Evolutionary conservation across 2,329 filamentous ascomycete genomes (phyloP).

Genomic region (Fusarium musae): DNA sequence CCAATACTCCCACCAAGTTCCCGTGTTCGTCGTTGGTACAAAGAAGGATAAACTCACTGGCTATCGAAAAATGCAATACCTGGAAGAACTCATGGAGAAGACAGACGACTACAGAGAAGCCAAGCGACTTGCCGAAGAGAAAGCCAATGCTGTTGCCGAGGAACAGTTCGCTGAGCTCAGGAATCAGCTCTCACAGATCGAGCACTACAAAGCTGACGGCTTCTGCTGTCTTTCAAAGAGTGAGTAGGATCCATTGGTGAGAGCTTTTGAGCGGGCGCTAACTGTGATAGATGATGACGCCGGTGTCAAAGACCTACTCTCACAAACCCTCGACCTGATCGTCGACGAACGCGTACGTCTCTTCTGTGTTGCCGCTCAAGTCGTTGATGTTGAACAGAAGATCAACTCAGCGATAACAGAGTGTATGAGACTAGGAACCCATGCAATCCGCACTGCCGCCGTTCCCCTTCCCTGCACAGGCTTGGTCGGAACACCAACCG

Average conservation of each 20-base stretch:
- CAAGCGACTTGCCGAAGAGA: constrained; percentile 35
- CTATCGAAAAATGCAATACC: constrained; percentile 30
- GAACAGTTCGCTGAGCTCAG: constrained; percentile 38
- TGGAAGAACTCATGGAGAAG: constrained; percentile 43
- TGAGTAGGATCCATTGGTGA: fast-evolving
- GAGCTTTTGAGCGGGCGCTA: fast-evolving
- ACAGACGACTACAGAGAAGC: constrained; percentile 42
- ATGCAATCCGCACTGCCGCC: constrained; percentile 43
- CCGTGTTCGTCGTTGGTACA: constrained; percentile 42
- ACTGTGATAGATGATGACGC: constrained; percentile 32
- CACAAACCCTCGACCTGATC: constrained; percentile 43
- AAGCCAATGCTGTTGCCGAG: constrained; percentile 36
- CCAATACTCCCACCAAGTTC: constrained; percentile 41
- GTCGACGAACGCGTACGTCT: constrained; percentile 47
- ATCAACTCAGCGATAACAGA: constrained; percentile 47
- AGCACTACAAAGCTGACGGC: constrained; percentile 44
- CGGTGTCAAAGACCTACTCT: constrained; percentile 40
- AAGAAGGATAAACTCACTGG: constrained; percentile 43
- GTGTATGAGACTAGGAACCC: constrained; percentile 45
- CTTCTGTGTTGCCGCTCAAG: constrained; percentile 45
- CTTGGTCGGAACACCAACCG: constrained; percentile 41
- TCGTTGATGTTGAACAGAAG: constrained; percentile 47
- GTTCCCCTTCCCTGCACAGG: constrained; percentile 40
- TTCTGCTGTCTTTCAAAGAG: constrained; percentile 43
- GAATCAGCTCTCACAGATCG: constrained; percentile 40